phyloP scores from a whole-genome alignment of 2,329 filamentous ascomycete genomes.

The Colletotrichum horii region DNA sequence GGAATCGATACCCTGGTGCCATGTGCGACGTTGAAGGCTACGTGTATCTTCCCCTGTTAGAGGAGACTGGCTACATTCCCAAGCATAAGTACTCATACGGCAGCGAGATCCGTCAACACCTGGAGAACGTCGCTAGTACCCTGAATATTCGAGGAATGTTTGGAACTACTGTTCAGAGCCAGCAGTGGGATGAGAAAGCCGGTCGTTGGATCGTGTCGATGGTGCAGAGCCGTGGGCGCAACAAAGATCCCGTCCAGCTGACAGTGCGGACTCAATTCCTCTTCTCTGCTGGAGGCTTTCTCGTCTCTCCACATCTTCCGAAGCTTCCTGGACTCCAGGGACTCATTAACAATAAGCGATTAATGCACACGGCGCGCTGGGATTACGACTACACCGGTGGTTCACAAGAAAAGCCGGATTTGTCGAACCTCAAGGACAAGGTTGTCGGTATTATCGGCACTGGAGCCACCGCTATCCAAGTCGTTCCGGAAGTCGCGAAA shows the following conservation, averaged over 20 bases:
- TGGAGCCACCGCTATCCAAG: conserved; percentile 52
- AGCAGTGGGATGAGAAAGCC: conserved; percentile 49
- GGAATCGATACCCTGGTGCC: conserved; percentile 54
- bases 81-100: conserved; percentile 35
- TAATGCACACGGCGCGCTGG: conserved; percentile 51
- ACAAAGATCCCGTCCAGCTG: background rate
- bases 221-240: conserved; percentile 25
- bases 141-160: conserved; percentile 46
- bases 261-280: conserved; percentile 41
- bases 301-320: conserved; percentile 35
- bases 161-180: conserved; percentile 41
- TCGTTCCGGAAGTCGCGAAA: conserved; percentile 47
- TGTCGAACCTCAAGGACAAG: conserved; percentile 51
- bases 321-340: background rate
- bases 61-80: conserved; percentile 15
- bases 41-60: conserved; percentile 11
- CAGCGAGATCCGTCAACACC: conserved; percentile 46
- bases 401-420: conserved; percentile 37
- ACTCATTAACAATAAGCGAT: conserved; percentile 43
- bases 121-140: conserved; percentile 40
- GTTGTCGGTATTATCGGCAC: conserved; percentile 54
- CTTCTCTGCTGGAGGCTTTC: conserved; percentile 38
- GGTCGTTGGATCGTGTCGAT: conserved; percentile 24
- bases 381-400: conserved; percentile 48
- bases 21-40: conserved; percentile 60